phyloP scores from a whole-genome alignment of 768 basidiomycete genomes.

The Flagelloscypha sp. region DNA sequence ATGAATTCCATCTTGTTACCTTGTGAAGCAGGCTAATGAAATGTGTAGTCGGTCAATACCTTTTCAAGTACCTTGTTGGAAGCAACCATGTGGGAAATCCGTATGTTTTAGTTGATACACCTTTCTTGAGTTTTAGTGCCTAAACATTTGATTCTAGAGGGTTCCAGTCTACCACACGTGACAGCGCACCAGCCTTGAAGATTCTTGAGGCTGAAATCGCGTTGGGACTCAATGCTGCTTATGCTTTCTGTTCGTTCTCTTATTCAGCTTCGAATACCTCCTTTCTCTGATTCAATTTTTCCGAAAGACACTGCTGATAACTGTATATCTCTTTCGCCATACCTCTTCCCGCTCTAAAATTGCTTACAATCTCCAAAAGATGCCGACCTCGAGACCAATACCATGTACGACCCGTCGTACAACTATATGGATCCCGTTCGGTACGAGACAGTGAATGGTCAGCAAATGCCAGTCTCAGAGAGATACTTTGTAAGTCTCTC shows the following conservation, averaged over 20 bases:
- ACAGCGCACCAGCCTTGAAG: constrained; percentile 50
- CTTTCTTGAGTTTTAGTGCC: neutral
- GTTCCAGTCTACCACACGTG: constrained; percentile 47
- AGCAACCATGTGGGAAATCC: constrained; percentile 39
- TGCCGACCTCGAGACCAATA: too few relatives aligned
- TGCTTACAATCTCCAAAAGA: too few relatives aligned
- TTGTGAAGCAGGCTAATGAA: constrained; percentile 39
- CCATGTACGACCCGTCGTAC: too few relatives aligned
- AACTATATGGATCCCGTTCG: constrained; percentile 38
- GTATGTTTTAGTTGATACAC: constrained; percentile 28
- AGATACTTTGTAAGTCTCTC: constrained; percentile 34
- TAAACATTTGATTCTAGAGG: constrained; percentile 28
- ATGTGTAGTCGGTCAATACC: constrained; percentile 54
- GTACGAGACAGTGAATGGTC: constrained; percentile 36
- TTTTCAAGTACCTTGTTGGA: constrained; percentile 50
- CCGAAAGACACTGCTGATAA: too few relatives aligned
- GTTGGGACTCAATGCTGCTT: constrained; percentile 25
- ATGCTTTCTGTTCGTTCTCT: constrained; percentile 42
- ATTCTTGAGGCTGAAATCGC: constrained; percentile 46
- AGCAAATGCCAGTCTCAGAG: constrained; percentile 36
- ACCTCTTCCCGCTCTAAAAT: too few relatives aligned
- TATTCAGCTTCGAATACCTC: too few relatives aligned
- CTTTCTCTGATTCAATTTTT: too few relatives aligned
- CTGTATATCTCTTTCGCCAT: too few relatives aligned
- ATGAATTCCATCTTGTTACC: neutral